Conservation (phyloP, 2,329 filamentous ascomycete species). For the Colletotrichum limetticola region DNA sequence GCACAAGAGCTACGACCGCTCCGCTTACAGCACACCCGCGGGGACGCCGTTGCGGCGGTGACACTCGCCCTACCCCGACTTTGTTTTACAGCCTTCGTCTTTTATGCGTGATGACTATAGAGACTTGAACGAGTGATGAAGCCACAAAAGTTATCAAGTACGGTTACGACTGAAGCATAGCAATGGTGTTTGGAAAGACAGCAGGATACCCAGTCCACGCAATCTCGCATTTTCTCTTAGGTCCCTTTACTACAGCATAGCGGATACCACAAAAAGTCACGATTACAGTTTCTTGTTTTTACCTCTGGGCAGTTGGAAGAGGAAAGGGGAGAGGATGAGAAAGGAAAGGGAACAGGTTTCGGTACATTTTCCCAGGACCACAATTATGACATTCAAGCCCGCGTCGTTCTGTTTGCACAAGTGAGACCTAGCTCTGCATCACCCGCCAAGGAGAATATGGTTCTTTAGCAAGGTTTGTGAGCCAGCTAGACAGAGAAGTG, state of each 20-base stretch:
- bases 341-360: background rate
- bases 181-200: constrained; percentile 31
- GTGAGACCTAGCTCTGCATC: background rate
- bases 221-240: constrained; percentile 30
- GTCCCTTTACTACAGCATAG: constrained; percentile 21
- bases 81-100: constrained; percentile 22
- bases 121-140: constrained; percentile 35
- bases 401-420: background rate
- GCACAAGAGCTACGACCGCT: constrained; percentile 32
- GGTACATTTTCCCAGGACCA: background rate
- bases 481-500: background rate
- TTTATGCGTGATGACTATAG: constrained; percentile 32
- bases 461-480: background rate
- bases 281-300: constrained; percentile 16
- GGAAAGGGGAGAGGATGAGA: background rate
- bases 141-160: constrained; percentile 31
- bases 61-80: constrained; percentile 9
- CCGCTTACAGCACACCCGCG: constrained; percentile 29
- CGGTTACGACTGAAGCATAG: constrained; percentile 34
- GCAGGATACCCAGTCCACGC: constrained; percentile 30
- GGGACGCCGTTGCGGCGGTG: constrained; percentile 32
- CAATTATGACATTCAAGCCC: background rate
- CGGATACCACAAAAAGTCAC: constrained; percentile 22
- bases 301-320: background rate
- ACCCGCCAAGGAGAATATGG: background rate